Base-by-base conservation (phyloP, 306 rosid genomes). In the Malus sieversii region DNA sequence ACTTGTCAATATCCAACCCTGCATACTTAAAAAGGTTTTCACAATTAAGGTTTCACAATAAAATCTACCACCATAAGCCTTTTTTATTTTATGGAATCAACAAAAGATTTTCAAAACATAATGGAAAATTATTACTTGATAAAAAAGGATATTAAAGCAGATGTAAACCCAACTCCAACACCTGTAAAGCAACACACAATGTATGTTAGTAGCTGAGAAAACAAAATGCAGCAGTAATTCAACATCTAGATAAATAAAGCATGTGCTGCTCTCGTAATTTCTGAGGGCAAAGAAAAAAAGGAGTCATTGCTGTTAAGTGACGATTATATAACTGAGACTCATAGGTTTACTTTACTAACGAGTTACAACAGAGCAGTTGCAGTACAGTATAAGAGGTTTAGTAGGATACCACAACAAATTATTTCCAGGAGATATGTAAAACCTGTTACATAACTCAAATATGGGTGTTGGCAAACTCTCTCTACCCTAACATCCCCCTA, bases 141-240 rank as follows among this genome's bases (percentile, higher is more conserved):
- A 59, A 71, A 64, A 82, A 94, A 95, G 99, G 99, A 95, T 95
- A 95, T 95, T 85, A 95, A 92, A 83, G 99, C 97, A 80, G 99
- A 92, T 72, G 81, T 95, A 87, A 95, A 95, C 72, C 97, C 99
- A 80, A 95, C 99, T 78, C 97, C 99, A 76, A 92, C 91, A 82
- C 99, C 99, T 95, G 96, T 82, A 88, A 61, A 82, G 64, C 66
- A 85, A 82, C 57, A 81, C 70, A 62, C 63, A 64, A 75, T 64
- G 79, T 59, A 66, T 30, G 48, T 71, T 83, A 75, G 85, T 68
- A 58, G 79, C 74, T 55, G 25, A 60, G 74, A 77, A 76, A 55
- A 74, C 44, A 76, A 9, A 42, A 51, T 29, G 5, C 23, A 51
- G 22, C 16, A 40, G 38, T 20, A 9, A 51, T 13, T 25, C 32